Evolutionary conservation across 306 rosid species (phyloP).

Genomic region (Casuarina equisetifolia): DNA sequence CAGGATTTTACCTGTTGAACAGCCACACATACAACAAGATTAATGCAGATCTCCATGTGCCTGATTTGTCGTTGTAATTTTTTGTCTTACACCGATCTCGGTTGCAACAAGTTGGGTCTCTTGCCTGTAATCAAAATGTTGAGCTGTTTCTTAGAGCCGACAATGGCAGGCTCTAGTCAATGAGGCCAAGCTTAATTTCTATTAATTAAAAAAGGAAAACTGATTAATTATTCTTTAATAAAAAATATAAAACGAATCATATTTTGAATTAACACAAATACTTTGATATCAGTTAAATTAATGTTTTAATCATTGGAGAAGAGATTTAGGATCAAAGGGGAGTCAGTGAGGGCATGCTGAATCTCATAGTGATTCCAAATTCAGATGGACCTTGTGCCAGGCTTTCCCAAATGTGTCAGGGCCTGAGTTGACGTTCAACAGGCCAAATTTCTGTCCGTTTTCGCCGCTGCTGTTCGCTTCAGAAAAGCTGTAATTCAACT

Average conservation of each 20-base stretch:
- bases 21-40: background rate
- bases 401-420: background rate
- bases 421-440: background rate
- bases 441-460: background rate
- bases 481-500: background rate
- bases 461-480: background rate
- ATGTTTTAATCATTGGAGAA: no score
- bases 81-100: background rate
- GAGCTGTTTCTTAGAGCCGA: no score
- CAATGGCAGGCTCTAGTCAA: no score
- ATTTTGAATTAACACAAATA: no score
- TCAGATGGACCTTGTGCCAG: background rate
- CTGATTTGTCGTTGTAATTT: slow-evolving; percentile 7
- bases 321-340: no score
- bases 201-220: no score
- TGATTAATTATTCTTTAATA: no score
- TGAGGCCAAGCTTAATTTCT: no score
- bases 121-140: background rate
- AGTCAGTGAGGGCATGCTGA: background rate
- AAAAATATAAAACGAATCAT: no score
- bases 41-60: slow-evolving; percentile 11
- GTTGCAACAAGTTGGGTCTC: background rate
- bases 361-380: background rate
- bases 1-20: background rate
- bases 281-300: no score